These are phyloP conservation scores for Citrus inodora DNA, from an alignment of 345 rosid species.

Conservation along the genomic window DNA sequence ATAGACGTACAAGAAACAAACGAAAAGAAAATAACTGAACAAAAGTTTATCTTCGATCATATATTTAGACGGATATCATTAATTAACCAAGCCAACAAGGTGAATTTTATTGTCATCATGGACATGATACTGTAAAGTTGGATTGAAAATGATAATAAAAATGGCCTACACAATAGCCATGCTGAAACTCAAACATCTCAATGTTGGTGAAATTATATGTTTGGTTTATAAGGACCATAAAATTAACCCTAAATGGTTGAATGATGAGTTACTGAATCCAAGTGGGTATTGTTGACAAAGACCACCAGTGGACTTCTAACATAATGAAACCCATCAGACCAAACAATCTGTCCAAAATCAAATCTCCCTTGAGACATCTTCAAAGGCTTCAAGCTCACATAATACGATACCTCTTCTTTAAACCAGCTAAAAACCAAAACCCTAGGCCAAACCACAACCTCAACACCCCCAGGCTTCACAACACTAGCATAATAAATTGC, in stretches of 20 bases:
- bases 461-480: conserved; percentile 52
- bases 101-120: no score
- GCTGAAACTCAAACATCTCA: no score
- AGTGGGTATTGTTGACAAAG: conserved; percentile 24
- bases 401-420: conserved; percentile 36
- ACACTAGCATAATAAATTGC: conserved; percentile 35
- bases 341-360: conserved; percentile 61
- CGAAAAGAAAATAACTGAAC: no score
- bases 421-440: conserved; percentile 38
- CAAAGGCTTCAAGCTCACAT: conserved; percentile 42
- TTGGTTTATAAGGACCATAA: no score
- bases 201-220: no score
- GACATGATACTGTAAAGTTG: no score
- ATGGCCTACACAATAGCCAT: no score
- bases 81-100: no score
- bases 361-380: conserved; percentile 47
- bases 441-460: conserved; percentile 57
- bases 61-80: no score
- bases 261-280: background rate
- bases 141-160: no score
- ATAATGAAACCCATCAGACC: conserved; percentile 56
- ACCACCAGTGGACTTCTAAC: conserved; percentile 67
- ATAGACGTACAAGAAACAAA: no score
- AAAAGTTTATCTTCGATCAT: no score
- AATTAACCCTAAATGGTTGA: background rate